Percentiles rank a stretch among this genome's conserved stretches.
These are phyloP conservation scores for Chlorella variabilis DNA, from an alignment of 163 green algal species.

Conservation along the genomic window DNA sequence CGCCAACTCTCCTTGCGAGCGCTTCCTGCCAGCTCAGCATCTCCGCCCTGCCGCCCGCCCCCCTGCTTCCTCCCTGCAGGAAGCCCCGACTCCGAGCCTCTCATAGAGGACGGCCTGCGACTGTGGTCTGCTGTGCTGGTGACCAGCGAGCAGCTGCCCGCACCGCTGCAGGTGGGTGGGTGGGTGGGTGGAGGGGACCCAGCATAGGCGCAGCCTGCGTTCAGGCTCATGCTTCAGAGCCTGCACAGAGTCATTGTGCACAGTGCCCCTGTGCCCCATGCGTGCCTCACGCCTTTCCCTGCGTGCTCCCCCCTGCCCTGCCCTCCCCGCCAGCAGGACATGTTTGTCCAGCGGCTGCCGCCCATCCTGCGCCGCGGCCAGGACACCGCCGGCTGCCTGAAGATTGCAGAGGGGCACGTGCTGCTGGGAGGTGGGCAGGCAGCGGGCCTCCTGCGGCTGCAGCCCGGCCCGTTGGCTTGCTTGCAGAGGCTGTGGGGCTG, in stretches of 20 bases:
- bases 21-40: neutral
- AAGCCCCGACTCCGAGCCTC: slow-evolving; percentile 60
- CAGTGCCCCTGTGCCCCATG: neutral
- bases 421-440: slow-evolving; percentile 49
- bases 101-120: slow-evolving; percentile 80
- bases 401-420: slow-evolving; percentile 62
- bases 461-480: no score
- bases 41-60: neutral
- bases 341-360: slow-evolving; percentile 31
- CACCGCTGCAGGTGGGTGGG: slow-evolving; percentile 41
- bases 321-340: neutral
- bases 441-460: no score
- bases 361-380: slow-evolving; percentile 61
- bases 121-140: slow-evolving; percentile 62
- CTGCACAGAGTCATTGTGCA: neutral
- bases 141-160: slow-evolving; percentile 14
- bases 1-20: no score
- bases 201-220: no score
- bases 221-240: neutral
- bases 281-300: neutral
- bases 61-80: slow-evolving; percentile 16
- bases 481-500: no score
- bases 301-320: neutral
- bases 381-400: slow-evolving; percentile 52
- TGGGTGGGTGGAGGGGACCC: neutral